Evolutionary conservation across 441 rosid genomes (phyloP).

Genomic region (Biscutella laevigata): DNA sequence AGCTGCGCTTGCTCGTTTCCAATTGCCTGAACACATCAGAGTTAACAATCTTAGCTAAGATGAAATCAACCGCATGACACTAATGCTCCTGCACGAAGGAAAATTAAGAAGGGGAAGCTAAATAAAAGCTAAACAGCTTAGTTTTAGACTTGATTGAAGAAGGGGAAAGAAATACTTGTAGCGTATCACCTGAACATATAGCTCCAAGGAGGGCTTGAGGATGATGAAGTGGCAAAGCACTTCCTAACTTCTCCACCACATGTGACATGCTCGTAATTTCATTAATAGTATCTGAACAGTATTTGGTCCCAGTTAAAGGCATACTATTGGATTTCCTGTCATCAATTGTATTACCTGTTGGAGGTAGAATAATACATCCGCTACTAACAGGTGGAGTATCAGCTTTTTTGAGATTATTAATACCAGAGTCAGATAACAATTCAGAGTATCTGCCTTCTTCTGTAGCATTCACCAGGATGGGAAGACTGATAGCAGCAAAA

Average conservation of each 20-base stretch:
- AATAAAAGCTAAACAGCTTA: conserved; percentile 26
- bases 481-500: conserved; percentile 20
- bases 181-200: conserved; percentile 67
- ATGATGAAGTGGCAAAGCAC: conserved; percentile 67
- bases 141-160: conserved; percentile 8
- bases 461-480: conserved; percentile 25
- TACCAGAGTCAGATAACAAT: conserved; percentile 33
- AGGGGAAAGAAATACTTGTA: conserved; percentile 4
- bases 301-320: conserved; percentile 28
- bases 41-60: conserved; percentile 31
- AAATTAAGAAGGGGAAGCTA: conserved; percentile 28
- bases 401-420: conserved; percentile 23
- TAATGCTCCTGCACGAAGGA: conserved; percentile 28
- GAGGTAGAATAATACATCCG: conserved; percentile 21
- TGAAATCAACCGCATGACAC: conserved; percentile 28
- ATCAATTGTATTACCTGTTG: conserved; percentile 23
- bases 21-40: conserved; percentile 64
- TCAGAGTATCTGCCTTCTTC: conserved; percentile 25
- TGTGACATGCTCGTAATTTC: conserved; percentile 50
- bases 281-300: conserved; percentile 25
- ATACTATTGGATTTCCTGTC: conserved; percentile 27
- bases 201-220: conserved; percentile 70
- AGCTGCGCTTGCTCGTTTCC: conserved; percentile 80
- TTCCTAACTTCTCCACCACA: conserved; percentile 47
- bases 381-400: conserved; percentile 20